Conservation (phyloP, 176 grass and related monocot species). For the Oryza brachyantha region DNA sequence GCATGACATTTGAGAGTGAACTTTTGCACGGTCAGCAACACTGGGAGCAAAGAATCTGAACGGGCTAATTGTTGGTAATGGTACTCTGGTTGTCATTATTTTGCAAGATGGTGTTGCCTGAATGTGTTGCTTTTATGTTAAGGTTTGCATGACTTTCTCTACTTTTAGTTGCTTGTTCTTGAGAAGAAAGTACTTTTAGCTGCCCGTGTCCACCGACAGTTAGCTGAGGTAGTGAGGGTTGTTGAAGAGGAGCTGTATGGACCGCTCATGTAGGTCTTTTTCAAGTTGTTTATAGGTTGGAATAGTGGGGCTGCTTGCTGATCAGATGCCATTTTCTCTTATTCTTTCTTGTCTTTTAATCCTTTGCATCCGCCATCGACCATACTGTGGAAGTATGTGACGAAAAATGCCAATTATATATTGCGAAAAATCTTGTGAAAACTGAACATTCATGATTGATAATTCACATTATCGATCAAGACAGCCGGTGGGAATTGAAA, state of each 20-base stretch:
- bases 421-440: not conserved
- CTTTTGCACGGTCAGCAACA: too few relatives aligned
- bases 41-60: not conserved
- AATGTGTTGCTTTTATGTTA: slow-evolving; percentile 33
- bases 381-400: not conserved
- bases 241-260: not conserved
- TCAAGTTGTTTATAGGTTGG: not conserved
- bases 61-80: not conserved
- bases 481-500: not conserved
- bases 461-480: not conserved
- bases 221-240: not conserved
- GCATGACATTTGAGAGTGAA: not conserved
- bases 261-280: not conserved
- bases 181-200: not conserved
- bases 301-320: not conserved
- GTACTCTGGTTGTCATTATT: not conserved
- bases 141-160: not conserved
- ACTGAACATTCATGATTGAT: not conserved
- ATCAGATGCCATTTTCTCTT: not conserved
- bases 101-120: not conserved
- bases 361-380: not conserved
- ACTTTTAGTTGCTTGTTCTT: slow-evolving; percentile 8
- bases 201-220: slow-evolving; percentile 17
- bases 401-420: not conserved
- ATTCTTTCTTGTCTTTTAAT: not conserved